A percentile compares a stretch with the other conserved stretches of the same genome.
These are phyloP conservation scores for Flaveria robusta DNA, from an alignment of 129 eudicot genomes.

Conservation along the genomic window DNA sequence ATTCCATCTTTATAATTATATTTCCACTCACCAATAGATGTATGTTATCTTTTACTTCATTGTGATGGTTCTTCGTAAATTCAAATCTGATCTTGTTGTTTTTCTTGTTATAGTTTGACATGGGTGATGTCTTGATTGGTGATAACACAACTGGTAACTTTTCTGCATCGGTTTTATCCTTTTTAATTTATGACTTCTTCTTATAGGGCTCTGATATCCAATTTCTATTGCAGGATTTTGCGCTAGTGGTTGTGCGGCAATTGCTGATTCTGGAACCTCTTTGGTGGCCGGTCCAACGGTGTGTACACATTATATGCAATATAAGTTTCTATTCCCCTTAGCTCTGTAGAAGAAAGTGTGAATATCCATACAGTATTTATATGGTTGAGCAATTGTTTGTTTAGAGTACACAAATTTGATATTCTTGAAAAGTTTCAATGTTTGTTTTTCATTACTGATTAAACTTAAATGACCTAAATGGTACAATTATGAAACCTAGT, in stretches of 20 bases:
- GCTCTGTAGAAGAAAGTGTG: background rate
- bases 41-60: background rate
- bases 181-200: background rate
- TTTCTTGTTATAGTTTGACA: constrained; percentile 58
- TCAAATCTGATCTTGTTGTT: constrained; percentile 17
- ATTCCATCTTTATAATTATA: background rate
- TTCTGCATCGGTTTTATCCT: background rate
- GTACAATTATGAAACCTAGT: background rate
- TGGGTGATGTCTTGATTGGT: constrained; percentile 86
- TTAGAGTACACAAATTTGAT: background rate
- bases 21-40: background rate
- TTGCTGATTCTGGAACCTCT: constrained; percentile 99
- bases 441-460: too few relatives aligned
- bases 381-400: background rate
- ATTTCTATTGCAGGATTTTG: constrained; percentile 64
- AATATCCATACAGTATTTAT: background rate
- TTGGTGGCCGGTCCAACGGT: constrained; percentile 97
- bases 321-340: background rate
- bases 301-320: constrained; percentile 31
- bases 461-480: background rate
- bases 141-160: constrained; percentile 72
- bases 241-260: constrained; percentile 74
- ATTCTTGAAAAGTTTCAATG: background rate
- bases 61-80: constrained; percentile 8
- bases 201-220: constrained; percentile 20